phyloP scores from a whole-genome alignment of 306 rosid genomes.

The Myrica gale region DNA sequence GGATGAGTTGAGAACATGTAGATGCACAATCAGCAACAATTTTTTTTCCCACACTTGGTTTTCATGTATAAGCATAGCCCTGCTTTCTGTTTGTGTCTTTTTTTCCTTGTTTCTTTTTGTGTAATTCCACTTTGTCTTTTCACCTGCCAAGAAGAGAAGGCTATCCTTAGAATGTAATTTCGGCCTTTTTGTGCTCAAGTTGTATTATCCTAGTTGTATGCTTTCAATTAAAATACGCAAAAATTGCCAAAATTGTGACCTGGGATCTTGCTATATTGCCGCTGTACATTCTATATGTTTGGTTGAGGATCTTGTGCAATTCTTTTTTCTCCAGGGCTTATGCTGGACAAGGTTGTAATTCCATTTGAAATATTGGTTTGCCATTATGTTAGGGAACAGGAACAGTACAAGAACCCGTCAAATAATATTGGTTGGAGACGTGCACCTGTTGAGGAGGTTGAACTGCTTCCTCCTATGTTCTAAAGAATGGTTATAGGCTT shows the following conservation, averaged over 20 bases:
- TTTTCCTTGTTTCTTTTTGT: background rate
- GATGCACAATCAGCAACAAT: background rate
- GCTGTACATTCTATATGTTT: background rate
- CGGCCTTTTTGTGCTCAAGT: background rate
- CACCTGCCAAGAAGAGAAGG: background rate
- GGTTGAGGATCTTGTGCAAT: background rate
- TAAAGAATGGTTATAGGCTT: constrained; percentile 21
- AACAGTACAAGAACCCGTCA: constrained; percentile 71
- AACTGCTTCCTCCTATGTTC: constrained; percentile 26
- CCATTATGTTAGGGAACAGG: constrained; percentile 63
- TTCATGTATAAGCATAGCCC: no score
- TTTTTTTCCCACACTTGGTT: background rate
- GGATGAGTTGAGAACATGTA: background rate
- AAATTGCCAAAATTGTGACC: background rate
- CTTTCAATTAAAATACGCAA: background rate
- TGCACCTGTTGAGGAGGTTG: constrained; percentile 91
- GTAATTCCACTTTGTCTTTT: background rate
- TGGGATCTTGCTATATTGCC: background rate
- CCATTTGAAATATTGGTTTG: constrained; percentile 27
- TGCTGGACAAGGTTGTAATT: constrained; percentile 14
- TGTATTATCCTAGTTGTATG: background rate
- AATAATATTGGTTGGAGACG: constrained; percentile 63
- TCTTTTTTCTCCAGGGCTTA: background rate
- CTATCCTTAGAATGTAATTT: background rate
- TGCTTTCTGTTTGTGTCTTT: no score